These are phyloP conservation scores for Cicer bijugum DNA, from an alignment of 306 rosid species.

Conservation along the genomic window DNA sequence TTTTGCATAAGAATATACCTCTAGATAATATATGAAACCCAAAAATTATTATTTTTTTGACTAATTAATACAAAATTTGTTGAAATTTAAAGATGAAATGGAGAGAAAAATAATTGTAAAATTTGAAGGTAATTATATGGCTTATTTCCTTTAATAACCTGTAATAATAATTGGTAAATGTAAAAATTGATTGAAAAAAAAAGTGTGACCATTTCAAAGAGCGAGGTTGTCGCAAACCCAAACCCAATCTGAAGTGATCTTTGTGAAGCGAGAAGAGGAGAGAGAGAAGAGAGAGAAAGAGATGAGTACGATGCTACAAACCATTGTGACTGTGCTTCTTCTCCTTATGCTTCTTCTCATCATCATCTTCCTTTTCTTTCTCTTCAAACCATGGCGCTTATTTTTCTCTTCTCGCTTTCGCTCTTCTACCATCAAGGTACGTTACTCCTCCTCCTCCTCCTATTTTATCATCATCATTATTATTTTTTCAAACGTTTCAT, in stretches of 20 bases:
- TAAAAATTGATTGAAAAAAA: neutral
- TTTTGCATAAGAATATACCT: no score
- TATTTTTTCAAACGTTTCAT: neutral
- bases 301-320: conserved; percentile 63
- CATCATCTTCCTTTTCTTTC: conserved; percentile 64
- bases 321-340: conserved; percentile 64
- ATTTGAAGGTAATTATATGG: neutral
- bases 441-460: neutral
- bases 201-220: conserved; percentile 75
- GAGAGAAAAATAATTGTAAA: no score
- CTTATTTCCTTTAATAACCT: neutral
- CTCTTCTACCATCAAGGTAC: conserved; percentile 61
- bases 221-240: conserved; percentile 81
- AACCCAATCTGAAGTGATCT: conserved; percentile 48
- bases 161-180: neutral
- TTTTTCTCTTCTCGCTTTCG: conserved; percentile 58
- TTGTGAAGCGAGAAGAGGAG: conserved; percentile 42
- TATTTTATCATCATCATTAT: neutral
- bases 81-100: neutral
- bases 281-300: conserved; percentile 65
- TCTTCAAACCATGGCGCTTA: conserved; percentile 98
- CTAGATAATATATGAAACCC: no score
- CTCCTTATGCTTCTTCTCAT: conserved; percentile 92
- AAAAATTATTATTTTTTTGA: no score
- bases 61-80: no score